These are phyloP conservation scores for Excoecaria agallocha DNA, from an alignment of 345 rosid species.

Conservation along the genomic window DNA sequence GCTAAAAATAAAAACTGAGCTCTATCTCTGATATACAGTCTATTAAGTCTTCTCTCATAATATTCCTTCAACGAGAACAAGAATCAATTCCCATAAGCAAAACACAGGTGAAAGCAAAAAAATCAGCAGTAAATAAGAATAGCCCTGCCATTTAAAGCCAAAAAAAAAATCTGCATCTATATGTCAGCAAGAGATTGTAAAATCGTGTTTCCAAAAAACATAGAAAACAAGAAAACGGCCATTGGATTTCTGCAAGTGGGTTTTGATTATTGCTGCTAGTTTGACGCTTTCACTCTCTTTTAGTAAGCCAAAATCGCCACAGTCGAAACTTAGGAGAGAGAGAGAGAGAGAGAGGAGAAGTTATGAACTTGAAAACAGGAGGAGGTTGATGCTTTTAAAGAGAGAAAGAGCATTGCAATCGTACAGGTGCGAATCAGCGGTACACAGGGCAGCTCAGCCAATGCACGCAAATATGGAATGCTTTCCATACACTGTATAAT, in stretches of 20 bases:
- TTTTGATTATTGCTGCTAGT: conserved; percentile 12
- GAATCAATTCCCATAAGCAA: conserved; percentile 19
- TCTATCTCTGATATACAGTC: background rate
- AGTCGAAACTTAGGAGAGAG: conserved; percentile 9
- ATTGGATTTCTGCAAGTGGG: conserved; percentile 14
- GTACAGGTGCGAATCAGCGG: too few relatives aligned
- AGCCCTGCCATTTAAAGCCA: conserved; percentile 14
- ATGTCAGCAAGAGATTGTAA: conserved; percentile 14
- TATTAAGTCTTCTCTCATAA: conserved; percentile 1
- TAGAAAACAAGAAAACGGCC: background rate
- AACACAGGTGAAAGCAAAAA: conserved; percentile 18
- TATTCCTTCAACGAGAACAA: conserved; percentile 19
- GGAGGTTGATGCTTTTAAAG: too few relatives aligned
- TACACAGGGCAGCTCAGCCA: too few relatives aligned
- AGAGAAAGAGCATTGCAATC: too few relatives aligned
- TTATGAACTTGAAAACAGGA: too few relatives aligned
- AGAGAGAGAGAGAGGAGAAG: background rate
- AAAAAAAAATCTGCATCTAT: conserved; percentile 8
- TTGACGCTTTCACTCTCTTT: background rate
- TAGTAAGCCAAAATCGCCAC: conserved; percentile 9
- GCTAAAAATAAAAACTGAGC: background rate
- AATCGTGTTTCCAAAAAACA: conserved; percentile 25
- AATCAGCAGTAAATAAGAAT: conserved; percentile 16
- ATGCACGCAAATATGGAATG: too few relatives aligned
- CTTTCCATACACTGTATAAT: too few relatives aligned